A percentile compares a stretch with the other conserved stretches of the same genome.
Conservation (phyloP, 805 yeast species). For the Metschnikowia gelsemii region DNA sequence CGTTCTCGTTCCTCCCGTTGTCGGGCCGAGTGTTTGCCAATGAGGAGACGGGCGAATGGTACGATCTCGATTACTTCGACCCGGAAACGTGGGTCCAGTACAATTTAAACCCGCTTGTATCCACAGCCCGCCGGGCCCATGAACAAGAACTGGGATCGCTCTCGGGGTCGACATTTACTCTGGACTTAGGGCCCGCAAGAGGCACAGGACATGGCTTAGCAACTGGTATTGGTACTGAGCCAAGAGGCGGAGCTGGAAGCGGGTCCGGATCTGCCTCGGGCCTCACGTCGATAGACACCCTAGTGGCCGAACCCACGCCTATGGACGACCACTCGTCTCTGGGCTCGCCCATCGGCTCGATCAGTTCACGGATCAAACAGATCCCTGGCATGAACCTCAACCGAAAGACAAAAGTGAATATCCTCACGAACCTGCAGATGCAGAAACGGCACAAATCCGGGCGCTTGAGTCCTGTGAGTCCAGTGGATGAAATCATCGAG, state of each 20-base stretch:
- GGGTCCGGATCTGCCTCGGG: conserved; percentile 3
- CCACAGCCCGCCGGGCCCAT: conserved; percentile 30
- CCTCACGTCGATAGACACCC: conserved; percentile 10
- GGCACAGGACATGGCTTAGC: too few species aligned
- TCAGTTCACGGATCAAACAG: conserved; percentile 25
- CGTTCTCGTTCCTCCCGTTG: conserved; percentile 74
- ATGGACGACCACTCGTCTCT: conserved; percentile 4
- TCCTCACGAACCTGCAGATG: conserved; percentile 26
- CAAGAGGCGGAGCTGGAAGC: too few species aligned
- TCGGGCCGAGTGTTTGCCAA: conserved; percentile 75
- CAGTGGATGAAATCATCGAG: conserved; percentile 13
- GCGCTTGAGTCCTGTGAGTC: conserved; percentile 13
- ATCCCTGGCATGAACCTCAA: conserved; percentile 16
- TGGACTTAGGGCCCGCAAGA: too few species aligned
- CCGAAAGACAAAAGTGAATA: conserved; percentile 15
- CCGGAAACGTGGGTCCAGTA: conserved; percentile 78
- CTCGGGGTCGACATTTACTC: too few species aligned
- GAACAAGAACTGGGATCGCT: too few species aligned
- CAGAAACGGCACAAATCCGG: conserved; percentile 27
- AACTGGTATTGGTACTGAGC: conserved; percentile 3
- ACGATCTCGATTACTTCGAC: conserved; percentile 73
- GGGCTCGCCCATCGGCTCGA: conserved; percentile 13
- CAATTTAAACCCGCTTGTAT: conserved; percentile 72
- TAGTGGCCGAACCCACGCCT: conserved; percentile 13
- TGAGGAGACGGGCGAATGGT: conserved; percentile 52